phyloP scores from a whole-genome alignment of 192 early-diverging fungal genomes.

The Helicostylum pulchrum region DNA sequence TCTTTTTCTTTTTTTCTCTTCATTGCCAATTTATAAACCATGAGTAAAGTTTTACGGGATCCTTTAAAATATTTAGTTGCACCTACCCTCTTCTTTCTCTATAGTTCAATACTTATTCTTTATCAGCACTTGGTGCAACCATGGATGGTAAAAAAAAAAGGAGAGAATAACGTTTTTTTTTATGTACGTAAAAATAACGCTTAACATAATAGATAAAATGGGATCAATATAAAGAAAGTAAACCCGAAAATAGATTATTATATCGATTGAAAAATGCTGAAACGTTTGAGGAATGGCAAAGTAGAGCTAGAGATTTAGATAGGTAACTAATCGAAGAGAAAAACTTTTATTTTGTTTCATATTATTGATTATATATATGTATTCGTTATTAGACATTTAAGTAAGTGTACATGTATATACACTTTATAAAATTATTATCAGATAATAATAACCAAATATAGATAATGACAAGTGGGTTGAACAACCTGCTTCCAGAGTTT shows the following conservation, averaged over 20 bases:
- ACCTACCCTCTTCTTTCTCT: conserved; percentile 11
- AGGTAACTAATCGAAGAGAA: conserved; percentile 19
- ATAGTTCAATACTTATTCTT: not conserved
- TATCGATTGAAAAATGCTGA: conserved; percentile 41
- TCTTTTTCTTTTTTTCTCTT: not conserved
- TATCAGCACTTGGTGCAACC: conserved; percentile 18
- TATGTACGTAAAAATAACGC: no score
- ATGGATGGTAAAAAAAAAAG: conserved; percentile 9
- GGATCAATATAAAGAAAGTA: conserved; percentile 22
- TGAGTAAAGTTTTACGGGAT: conserved; percentile 11
- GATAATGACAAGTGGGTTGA: conserved; percentile 58
- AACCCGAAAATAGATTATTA: conserved; percentile 45
- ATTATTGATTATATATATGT: not conserved
- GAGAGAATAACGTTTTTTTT: no score
- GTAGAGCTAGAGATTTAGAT: conserved; percentile 51
- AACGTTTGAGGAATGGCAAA: conserved; percentile 52
- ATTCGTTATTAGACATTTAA: not conserved
- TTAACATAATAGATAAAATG: conserved; percentile 7
- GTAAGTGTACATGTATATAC: conserved; percentile 2
- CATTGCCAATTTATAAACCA: not conserved
- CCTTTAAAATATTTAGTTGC: conserved; percentile 18
- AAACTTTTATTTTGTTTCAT: not conserved
- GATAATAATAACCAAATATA: not conserved
- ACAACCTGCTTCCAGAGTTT: conserved; percentile 50
- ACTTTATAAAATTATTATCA: not conserved